Base-by-base conservation (phyloP, 257 asterid species). In the Cruciata laevipes region DNA sequence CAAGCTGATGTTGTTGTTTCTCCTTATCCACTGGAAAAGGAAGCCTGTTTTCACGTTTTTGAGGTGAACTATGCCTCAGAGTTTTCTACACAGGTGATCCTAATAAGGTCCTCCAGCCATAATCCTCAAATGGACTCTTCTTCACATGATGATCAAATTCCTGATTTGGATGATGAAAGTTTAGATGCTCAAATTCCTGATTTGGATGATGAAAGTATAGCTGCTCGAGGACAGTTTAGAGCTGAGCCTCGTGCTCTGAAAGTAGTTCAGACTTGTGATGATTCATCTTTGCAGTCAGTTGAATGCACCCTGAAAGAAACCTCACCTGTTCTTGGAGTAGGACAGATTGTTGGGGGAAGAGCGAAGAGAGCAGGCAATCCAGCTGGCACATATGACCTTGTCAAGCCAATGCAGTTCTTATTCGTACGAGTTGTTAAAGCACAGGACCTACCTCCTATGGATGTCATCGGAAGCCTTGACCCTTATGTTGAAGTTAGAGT, bases 371-470 rank as follows among this genome's bases (percentile, higher is more conserved):
- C 83, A 10, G 88, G 82, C 31, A 91, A 73, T 73, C 82, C 66
- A 13, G 68, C 84, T 40, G 81, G 85, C 76, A 72, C 87, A 24
- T 91, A 89, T 69, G 96, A 91, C 73, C 96, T 91, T 44, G 98
- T 91, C 33, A 96, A 87, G 83, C 90, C 90, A 5, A 91, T 89
- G 98, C 90, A 87, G 18, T 91, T 87, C 79, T 95, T 91, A 67
- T 91, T 87, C 65, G 95, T 91, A 23, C 80, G 95, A 64, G 96
- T 89, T 38, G 96, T 87, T 62, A 86, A 77, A 75, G 98, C 97
- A 57, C 89, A 73, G 12, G 87, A 86, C 44, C 95, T 92, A 65
- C 91, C 96, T 71, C 64, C 85, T 40, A 91, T 71, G 89, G 94
- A 83, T 65, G 38, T 69, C 12, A 87, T 92, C 0, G 95, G 97